Evolutionary conservation across 2,329 filamentous ascomycete genomes (phyloP), one percentile per base, ranked within the genome.

Genomic region (Conoideocrella luteorostrata): DNA sequence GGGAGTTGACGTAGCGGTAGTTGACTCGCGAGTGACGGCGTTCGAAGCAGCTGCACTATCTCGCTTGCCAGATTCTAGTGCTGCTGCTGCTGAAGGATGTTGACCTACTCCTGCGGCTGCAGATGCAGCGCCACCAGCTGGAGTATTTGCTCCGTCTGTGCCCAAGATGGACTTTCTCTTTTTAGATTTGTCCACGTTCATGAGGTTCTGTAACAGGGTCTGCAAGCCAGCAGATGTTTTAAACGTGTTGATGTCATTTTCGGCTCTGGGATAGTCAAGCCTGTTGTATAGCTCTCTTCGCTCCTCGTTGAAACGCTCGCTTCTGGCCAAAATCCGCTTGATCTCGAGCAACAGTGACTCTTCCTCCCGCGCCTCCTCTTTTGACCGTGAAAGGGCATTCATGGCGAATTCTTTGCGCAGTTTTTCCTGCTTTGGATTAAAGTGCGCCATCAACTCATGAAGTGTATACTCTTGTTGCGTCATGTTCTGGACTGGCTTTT

Each of bases 301-400:
- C 60, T 96, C 89, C 52, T 88, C 83, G 59, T 94, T 88, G 58
- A 97, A 84, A 45, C 81, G 82, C 53, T 93, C 86, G 51, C 90
- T 87, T 47, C 89, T 82, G 50, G 86, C 83, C 57, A 95, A 79
- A 52, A 98, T 97, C 47, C 93, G 84, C 58, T 94, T 89, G 44
- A 98, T 79, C 60, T 98, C 93, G 46, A 91, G 77, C 15, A 98
- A 75, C 3, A 98, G 70, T 26, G 88, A 84, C 55, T 94, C 86
- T 66, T 98, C 93, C 62, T 98, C 93, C 49, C 87, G 82, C 21
- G 91, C 86, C 65, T 98, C 91, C 50, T 95, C 88, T 50, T 82
- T 83, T 7, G 84, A 86, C 32, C 93, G 80, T 38, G 82, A 80
- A 51, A 97, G 76, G 37, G 90, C 80, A 39, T 84, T 81, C 50